phyloP scores from a whole-genome alignment of 805 yeast species.

The Kregervanrija pseudodelftensis region DNA sequence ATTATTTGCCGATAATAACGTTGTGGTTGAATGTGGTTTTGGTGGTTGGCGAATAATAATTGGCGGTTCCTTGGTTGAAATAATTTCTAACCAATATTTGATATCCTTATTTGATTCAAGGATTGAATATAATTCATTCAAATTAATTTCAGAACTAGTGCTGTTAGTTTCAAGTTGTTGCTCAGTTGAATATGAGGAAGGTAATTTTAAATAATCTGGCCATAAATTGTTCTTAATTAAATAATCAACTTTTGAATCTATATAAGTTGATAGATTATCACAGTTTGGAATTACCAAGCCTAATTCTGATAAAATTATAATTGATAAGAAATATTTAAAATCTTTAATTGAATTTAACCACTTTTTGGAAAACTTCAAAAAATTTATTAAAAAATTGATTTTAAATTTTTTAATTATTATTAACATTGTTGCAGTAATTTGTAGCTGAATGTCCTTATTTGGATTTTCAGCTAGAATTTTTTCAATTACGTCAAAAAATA shows the following conservation, averaged over 20 bases:
- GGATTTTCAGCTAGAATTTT: conserved; percentile 13
- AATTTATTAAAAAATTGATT: conserved; percentile 20
- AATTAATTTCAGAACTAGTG: too few species aligned
- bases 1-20: conserved; percentile 7
- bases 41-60: neutral
- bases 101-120: neutral
- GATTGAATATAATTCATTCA: too few species aligned
- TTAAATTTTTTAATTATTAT: conserved; percentile 19
- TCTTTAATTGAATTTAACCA: conserved; percentile 16
- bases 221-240: conserved; percentile 10
- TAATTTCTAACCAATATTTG: conserved; percentile 1
- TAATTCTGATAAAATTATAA: conserved; percentile 8
- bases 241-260: conserved; percentile 9
- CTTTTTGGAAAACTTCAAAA: conserved; percentile 11
- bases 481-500: conserved; percentile 29
- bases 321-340: conserved; percentile 15
- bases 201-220: conserved; percentile 8
- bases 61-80: neutral
- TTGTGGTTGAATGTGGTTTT: neutral
- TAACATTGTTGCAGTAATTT: conserved; percentile 20
- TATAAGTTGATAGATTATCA: conserved; percentile 3
- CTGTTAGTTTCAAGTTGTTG: too few species aligned
- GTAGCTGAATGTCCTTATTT: conserved; percentile 18
- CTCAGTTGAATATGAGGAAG: too few species aligned
- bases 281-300: neutral